These are phyloP conservation scores for Vigna reflexopilosa DNA, from an alignment of 306 rosid species.

Conservation along the genomic window DNA sequence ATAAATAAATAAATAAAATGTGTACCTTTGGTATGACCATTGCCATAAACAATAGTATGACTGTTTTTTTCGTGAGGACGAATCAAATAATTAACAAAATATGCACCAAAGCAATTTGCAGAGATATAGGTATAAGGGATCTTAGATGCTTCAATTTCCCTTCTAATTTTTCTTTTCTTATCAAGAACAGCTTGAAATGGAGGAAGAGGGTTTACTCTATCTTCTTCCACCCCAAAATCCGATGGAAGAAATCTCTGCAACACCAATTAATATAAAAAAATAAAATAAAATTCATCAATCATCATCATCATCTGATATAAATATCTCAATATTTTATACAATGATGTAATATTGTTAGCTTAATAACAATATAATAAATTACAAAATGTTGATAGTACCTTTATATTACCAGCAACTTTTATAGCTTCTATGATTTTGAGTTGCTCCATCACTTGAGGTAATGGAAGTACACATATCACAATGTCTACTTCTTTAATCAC, in stretches of 20 bases:
- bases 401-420: slow-evolving; percentile 45
- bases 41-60: slow-evolving; percentile 43
- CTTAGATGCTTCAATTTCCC: slow-evolving; percentile 47
- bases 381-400: too few relatives aligned
- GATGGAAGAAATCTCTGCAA: slow-evolving; percentile 57
- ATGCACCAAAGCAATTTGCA: slow-evolving; percentile 54
- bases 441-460: slow-evolving; percentile 46
- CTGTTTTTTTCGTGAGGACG: slow-evolving; percentile 29
- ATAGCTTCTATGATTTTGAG: slow-evolving; percentile 51
- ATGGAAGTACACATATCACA: slow-evolving; percentile 42
- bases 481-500: slow-evolving; percentile 46
- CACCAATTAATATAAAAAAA: too few relatives aligned
- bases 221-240: slow-evolving; percentile 55
- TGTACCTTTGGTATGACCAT: slow-evolving; percentile 54
- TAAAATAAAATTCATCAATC: too few relatives aligned
- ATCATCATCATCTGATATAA: too few relatives aligned
- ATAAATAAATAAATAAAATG: not conserved
- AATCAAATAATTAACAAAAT: slow-evolving; percentile 54
- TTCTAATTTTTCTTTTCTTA: slow-evolving; percentile 48
- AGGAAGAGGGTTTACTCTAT: slow-evolving; percentile 45
- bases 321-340: too few relatives aligned
- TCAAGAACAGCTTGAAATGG: slow-evolving; percentile 48
- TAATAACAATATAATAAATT: too few relatives aligned
- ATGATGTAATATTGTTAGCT: too few relatives aligned
- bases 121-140: slow-evolving; percentile 56